Conservation (phyloP, 1,139 yeast genomes). For the Meyerozyma athensensis region DNA sequence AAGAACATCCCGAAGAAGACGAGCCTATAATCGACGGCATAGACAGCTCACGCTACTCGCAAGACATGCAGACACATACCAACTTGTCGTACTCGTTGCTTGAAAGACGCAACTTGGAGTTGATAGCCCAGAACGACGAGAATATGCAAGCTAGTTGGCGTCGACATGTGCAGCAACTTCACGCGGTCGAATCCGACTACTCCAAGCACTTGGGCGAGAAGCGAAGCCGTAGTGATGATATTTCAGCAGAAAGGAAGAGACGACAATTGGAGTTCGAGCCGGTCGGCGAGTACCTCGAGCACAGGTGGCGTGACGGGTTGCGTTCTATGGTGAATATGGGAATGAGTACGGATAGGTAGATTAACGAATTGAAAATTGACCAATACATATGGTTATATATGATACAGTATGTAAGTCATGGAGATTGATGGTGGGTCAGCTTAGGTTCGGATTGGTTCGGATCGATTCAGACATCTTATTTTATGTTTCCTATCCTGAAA, state of each 20-base stretch:
- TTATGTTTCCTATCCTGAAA: too few relatives aligned
- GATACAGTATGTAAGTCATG: too few relatives aligned
- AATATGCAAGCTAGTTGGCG: slow-evolving; percentile 16
- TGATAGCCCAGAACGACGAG: slow-evolving; percentile 19
- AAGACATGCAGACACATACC: slow-evolving; percentile 19
- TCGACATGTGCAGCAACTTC: slow-evolving; percentile 18
- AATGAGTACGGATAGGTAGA: slow-evolving; percentile 13
- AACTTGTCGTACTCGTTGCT: slow-evolving; percentile 28
- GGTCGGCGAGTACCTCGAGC: slow-evolving; percentile 29
- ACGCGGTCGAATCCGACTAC: slow-evolving; percentile 16
- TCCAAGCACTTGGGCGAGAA: slow-evolving; percentile 20
- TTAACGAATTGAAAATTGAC: too few relatives aligned
- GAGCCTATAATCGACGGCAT: slow-evolving; percentile 19
- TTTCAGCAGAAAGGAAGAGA: slow-evolving; percentile 25
- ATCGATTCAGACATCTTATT: too few relatives aligned
- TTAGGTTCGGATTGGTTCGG: too few relatives aligned
- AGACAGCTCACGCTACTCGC: slow-evolving; percentile 26
- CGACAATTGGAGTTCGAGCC: slow-evolving; percentile 32
- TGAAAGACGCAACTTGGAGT: slow-evolving; percentile 25
- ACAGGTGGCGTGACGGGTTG: slow-evolving; percentile 39
- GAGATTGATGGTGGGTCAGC: too few relatives aligned
- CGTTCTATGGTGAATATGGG: slow-evolving; percentile 31
- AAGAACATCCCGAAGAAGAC: slow-evolving; percentile 19
- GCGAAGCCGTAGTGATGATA: slow-evolving; percentile 26
- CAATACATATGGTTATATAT: background rate